A percentile compares a stretch with the other conserved stretches of the same genome.
Conservation (phyloP, 768 basidiomycete genomes). For the Boletus edulis region DNA sequence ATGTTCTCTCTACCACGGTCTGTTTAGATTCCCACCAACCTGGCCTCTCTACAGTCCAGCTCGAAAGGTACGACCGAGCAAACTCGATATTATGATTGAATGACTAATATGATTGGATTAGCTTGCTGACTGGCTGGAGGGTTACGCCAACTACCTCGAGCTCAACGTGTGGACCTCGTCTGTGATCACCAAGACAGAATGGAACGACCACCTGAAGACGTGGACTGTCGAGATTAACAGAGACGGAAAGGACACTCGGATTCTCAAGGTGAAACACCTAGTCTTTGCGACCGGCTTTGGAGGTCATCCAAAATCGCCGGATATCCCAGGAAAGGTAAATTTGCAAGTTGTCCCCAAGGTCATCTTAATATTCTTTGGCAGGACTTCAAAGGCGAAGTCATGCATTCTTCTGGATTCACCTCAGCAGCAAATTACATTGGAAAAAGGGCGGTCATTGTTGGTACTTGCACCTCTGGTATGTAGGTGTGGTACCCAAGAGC, state of each 20-base stretch:
- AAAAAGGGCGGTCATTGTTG: constrained; percentile 65
- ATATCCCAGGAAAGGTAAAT: constrained; percentile 42
- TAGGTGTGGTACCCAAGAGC: background rate
- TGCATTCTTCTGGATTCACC: constrained; percentile 54
- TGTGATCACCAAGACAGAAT: constrained; percentile 36
- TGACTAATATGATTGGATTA: constrained; percentile 16
- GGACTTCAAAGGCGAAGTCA: constrained; percentile 49
- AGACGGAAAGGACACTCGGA: constrained; percentile 31
- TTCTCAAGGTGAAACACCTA: constrained; percentile 46
- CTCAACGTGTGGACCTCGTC: constrained; percentile 63
- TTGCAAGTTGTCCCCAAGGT: constrained; percentile 20
- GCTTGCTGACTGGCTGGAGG: constrained; percentile 66
- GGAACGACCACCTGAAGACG: constrained; percentile 35
- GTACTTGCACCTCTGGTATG: constrained; percentile 61
- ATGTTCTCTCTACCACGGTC: background rate
- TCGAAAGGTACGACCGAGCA: constrained; percentile 37
- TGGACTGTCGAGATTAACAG: constrained; percentile 47
- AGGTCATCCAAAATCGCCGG: constrained; percentile 43
- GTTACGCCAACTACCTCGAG: constrained; percentile 56
- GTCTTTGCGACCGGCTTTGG: constrained; percentile 56
- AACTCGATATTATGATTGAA: background rate
- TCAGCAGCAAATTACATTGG: constrained; percentile 48
- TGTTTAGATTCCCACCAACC: constrained; percentile 46
- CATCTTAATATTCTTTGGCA: constrained; percentile 16
- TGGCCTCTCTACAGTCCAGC: constrained; percentile 56